Evolutionary conservation across 2,329 filamentous ascomycete species (phyloP), one percentile per base, ranked within the genome.

Genomic region (Tetracladium maxilliforme): DNA sequence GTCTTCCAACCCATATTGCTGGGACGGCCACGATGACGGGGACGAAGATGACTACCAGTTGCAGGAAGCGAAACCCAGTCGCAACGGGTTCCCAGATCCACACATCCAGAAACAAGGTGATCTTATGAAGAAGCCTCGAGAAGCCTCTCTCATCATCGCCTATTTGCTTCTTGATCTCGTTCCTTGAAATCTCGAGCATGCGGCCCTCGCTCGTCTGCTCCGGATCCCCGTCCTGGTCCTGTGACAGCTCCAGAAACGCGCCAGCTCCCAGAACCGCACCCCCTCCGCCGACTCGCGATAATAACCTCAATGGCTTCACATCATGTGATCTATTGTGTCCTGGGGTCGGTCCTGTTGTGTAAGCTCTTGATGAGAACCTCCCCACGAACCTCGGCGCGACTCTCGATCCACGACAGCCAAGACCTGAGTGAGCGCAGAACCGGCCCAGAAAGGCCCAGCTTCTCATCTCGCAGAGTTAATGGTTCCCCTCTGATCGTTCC

Each of bases 41-140:
- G 12, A 94, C 73, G 43, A 98, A 98, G 28, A 98, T 90, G 30
- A 77, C 49, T 23, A 82, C 70, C 5, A 98, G 59, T 44, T 94
- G 82, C 11, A 94, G 49, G 39, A 98, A 92, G n/a, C 90, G 69
- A 23, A 87, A 49, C 1, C 80, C 81, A 0, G 87, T 98, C 28
- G 77, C 84, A 14, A 94, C 48, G 0, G 90, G 87, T 49, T 98
- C 90, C 63, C 67, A 68, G n/a, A 87, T 51, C 42, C 73, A 81
- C 2, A 65, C 32, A 39, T 92, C 81, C 19, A 90, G 35, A 28
- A 77, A 68, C 16, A 83, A 59, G 30, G 75, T 57, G 15, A 81
- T 41, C 9, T 59, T 60, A 34, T 74, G 67, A 23, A 64, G 52
- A 6, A 74, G 40, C 24, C 68, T 64, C 10, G 52, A 55, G 10